Conservation (phyloP, 148 eudicot species). For the Polygonum aviculare region DNA sequence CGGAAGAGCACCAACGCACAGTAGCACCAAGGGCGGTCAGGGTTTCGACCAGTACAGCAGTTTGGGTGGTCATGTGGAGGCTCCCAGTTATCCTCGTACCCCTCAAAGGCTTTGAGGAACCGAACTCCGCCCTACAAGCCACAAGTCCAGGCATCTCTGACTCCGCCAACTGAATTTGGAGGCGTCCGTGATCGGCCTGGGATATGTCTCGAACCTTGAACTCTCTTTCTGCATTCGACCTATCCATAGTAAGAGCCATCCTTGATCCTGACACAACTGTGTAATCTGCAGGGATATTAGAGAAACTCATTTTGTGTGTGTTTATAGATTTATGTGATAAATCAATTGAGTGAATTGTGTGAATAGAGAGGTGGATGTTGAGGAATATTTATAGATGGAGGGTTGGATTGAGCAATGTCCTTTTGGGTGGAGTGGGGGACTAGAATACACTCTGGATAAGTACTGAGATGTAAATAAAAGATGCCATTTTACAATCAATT, state of each 20-base stretch:
- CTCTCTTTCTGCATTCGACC: slow-evolving; percentile 65
- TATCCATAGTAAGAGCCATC: slow-evolving; percentile 57
- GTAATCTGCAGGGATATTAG: no score
- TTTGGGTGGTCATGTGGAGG: slow-evolving; percentile 91
- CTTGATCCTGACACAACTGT: not conserved
- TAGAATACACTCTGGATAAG: no score
- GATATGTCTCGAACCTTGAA: slow-evolving; percentile 95
- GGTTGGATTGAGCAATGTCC: no score
- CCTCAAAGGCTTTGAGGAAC: slow-evolving; percentile 71
- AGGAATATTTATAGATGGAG: no score
- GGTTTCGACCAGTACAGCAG: slow-evolving; percentile 90
- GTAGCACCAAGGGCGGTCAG: slow-evolving; percentile 85
- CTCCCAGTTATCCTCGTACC: slow-evolving; percentile 80
- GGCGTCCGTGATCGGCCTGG: slow-evolving; percentile 86
- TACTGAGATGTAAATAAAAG: no score
- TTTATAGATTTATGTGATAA: no score
- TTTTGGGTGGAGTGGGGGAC: no score
- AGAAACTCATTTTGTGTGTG: no score
- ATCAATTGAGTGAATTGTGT: no score
- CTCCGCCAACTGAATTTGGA: slow-evolving; percentile 81
- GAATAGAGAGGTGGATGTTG: no score
- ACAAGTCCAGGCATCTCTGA: slow-evolving; percentile 94
- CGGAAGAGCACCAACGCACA: slow-evolving; percentile 93
- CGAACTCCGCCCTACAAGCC: slow-evolving; percentile 68
- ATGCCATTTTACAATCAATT: no score